Evolutionary conservation across 345 rosid species (phyloP).

Genomic region (Dimocarpus longan): DNA sequence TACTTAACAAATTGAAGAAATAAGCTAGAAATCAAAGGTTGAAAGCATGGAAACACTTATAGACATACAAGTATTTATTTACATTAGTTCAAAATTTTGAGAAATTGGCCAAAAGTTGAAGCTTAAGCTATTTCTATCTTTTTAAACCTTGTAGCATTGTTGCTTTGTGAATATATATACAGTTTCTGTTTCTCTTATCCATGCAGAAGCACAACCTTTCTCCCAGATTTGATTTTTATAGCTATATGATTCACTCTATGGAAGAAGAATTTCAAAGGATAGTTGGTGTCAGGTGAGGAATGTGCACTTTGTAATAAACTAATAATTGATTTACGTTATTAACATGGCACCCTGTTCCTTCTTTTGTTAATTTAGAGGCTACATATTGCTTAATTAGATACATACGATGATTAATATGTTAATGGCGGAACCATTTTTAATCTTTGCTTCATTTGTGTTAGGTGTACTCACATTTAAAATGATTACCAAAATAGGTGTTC

Average conservation of each 20-base stretch:
- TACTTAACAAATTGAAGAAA: no score
- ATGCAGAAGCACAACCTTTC: slow-evolving; percentile 86
- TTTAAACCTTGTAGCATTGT: background rate
- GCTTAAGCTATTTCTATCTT: background rate
- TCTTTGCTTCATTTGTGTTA: background rate
- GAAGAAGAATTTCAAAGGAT: slow-evolving; percentile 94
- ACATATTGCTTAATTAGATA: slow-evolving; percentile 6
- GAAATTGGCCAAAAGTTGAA: background rate
- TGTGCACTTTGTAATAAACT: slow-evolving; percentile 1
- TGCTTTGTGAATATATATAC: slow-evolving; percentile 21
- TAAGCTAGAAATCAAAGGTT: no score
- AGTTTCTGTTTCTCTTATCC: slow-evolving; percentile 15
- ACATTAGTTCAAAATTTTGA: background rate
- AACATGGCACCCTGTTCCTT: background rate
- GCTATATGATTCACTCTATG: slow-evolving; percentile 97
- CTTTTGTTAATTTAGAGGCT: slow-evolving; percentile 5
- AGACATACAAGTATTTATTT: no score
- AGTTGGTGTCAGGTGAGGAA: slow-evolving; percentile 86
- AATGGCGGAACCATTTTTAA: background rate
- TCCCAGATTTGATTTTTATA: slow-evolving; percentile 75
- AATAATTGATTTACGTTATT: background rate
- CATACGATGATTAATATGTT: background rate
- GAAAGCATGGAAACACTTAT: no score
- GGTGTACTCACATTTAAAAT: background rate
- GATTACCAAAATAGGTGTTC: background rate